These are phyloP conservation scores for Paraurostyla sp. DNA, from an alignment of 73 alveolate genomes.

Conservation along the genomic window DNA sequence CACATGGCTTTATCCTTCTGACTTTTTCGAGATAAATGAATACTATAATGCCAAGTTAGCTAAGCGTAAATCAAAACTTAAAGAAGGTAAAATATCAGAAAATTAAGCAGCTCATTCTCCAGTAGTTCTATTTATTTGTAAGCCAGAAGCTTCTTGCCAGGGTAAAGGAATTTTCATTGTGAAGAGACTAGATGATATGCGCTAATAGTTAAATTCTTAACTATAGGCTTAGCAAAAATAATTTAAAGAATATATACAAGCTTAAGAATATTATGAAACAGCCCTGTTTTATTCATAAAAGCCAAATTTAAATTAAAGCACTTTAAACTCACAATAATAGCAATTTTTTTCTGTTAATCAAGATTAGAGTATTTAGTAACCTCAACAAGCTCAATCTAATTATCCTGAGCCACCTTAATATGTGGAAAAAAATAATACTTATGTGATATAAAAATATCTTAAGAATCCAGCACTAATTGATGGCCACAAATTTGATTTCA, in stretches of 20 bases:
- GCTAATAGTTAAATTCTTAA: slow-evolving; percentile 53
- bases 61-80: slow-evolving; percentile 42
- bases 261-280: slow-evolving; percentile 19
- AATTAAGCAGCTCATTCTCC: background rate
- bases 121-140: slow-evolving; percentile 72
- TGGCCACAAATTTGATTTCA: slow-evolving; percentile 74
- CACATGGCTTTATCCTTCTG: slow-evolving; percentile 85
- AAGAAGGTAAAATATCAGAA: slow-evolving; percentile 67
- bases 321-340: background rate
- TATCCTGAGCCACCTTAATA: slow-evolving; percentile 20
- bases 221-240: background rate
- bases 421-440: slow-evolving; percentile 39
- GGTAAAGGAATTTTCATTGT: slow-evolving; percentile 85
- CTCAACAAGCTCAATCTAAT: background rate
- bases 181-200: slow-evolving; percentile 78
- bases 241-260: slow-evolving; percentile 42
- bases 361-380: background rate
- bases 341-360: background rate
- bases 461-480: slow-evolving; percentile 66
- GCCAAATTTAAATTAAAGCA: background rate
- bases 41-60: slow-evolving; percentile 7
- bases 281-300: slow-evolving; percentile 38
- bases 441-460: slow-evolving; percentile 71
- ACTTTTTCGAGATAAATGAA: slow-evolving; percentile 73
- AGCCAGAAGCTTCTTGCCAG: slow-evolving; percentile 85